Evolutionary conservation across 2,329 filamentous ascomycete genomes (phyloP), one percentile per base, ranked within the genome.

Genomic region (Alternaria ventricosa): DNA sequence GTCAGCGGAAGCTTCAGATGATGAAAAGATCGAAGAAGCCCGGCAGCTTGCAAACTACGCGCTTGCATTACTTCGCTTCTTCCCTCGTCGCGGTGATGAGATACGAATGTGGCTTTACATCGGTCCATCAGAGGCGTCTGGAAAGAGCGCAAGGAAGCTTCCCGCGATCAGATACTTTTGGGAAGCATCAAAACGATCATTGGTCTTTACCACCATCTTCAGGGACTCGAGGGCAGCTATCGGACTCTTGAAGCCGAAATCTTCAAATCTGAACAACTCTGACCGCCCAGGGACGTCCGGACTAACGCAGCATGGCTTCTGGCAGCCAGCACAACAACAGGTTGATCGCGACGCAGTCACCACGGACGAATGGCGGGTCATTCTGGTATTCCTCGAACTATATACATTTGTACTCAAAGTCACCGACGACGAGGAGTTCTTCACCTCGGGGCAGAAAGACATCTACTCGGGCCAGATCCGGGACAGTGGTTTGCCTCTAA

Each of bases 401-500:
- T 99, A 97, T 77, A 93, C 92, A 3, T 98, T 98, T 76, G 89
- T 97, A 3, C 84, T 98, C 12, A 92, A 96, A 71, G 88, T 98
- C 33, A 97, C 95, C 77, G 96, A 99, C 71, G 96, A 99, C 67
- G 95, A 98, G 69, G 96, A 99, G 72, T 99, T 99, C 76, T 91
- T 97, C 65, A 87, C 88, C 60, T 85, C 86, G 59, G 65, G 82
- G 79, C 44, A 82, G 47, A 43, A 82, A 23, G 71, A 73, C 13
- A 49, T 57, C 1, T 72, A 69, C 15, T 73, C 75, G 3, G 67
- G 63, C 10, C 71, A 77, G 41, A 60, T 72, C 12, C 83, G 84
- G 57, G 86, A 87, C 66, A 89, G 92, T 77, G 90, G 92, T 47
- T 84, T 98, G 6, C 87, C 88, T 1, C 80, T 95, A 10, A 78